A percentile compares a stretch with the other conserved stretches of the same genome.
These are phyloP conservation scores for Coccomyxa sp. DNA, from an alignment of 139 green algal species.

Conservation along the genomic window DNA sequence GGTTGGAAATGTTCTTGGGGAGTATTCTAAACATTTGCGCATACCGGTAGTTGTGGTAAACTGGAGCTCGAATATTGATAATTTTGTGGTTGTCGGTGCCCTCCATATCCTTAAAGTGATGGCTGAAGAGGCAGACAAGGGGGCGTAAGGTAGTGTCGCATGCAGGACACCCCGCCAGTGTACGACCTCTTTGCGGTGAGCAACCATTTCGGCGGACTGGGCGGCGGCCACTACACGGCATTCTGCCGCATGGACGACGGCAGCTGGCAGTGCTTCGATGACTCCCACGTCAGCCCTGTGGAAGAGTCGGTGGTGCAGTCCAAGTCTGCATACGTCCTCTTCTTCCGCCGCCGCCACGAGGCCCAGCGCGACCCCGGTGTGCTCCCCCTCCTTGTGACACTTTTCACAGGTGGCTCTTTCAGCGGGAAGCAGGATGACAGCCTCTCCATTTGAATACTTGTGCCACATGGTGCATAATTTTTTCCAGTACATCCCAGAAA, in stretches of 20 bases:
- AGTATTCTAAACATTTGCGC: no score
- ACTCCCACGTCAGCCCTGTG: conserved; percentile 52
- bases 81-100: no score
- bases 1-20: no score
- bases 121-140: background rate
- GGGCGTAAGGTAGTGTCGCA: background rate
- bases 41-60: no score
- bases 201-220: conserved; percentile 90
- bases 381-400: background rate
- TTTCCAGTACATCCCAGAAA: no score
- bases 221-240: conserved; percentile 96
- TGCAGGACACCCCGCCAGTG: conserved; percentile 30
- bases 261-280: conserved; percentile 88
- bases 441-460: background rate
- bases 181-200: conserved; percentile 91
- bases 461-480: background rate
- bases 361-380: conserved; percentile 26
- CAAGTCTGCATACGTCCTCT: conserved; percentile 87
- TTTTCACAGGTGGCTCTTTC: background rate
- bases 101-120: background rate
- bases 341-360: conserved; percentile 69
- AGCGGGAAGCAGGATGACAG: background rate
- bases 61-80: no score
- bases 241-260: conserved; percentile 45
- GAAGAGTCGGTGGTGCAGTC: conserved; percentile 28